A percentile compares a stretch with the other conserved stretches of the same genome.
Conservation (phyloP, 331 rosid genomes). For the Acacia pycnantha region DNA sequence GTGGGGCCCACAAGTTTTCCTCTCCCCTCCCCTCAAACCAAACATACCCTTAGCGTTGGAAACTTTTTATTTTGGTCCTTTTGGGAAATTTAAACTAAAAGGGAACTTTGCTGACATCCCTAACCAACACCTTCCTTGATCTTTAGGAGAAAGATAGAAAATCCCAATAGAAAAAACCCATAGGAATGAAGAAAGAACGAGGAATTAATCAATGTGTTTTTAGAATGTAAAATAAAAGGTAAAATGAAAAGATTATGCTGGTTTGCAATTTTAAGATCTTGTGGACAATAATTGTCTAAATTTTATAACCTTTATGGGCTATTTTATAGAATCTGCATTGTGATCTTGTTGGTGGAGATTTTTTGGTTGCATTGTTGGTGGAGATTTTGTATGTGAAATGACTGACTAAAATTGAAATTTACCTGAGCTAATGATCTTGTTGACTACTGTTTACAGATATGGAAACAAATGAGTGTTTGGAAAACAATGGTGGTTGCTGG, state of each 20-base stretch:
- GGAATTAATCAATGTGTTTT: not conserved
- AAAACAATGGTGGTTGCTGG: slow-evolving; percentile 96
- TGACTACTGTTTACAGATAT: slow-evolving; percentile 52
- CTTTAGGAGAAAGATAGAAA: not conserved
- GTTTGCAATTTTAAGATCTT: not conserved
- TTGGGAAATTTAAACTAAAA: not conserved
- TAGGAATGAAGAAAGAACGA: not conserved
- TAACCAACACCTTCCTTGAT: not conserved
- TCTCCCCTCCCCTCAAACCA: too few relatives aligned
- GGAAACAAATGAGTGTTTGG: slow-evolving; percentile 87
- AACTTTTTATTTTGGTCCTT: not conserved
- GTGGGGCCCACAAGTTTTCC: too few relatives aligned
- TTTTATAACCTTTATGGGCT: not conserved
- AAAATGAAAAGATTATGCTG: not conserved
- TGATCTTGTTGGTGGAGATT: too few relatives aligned
- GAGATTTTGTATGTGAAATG: not conserved
- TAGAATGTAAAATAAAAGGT: not conserved
- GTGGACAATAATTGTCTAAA: not conserved
- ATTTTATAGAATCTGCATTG: not conserved
- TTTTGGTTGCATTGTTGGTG: too few relatives aligned
- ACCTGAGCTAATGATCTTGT: too few relatives aligned
- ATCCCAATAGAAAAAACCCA: not conserved
- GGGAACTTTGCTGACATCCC: not conserved
- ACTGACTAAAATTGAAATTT: not conserved
- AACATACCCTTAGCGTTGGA: not conserved